Evolutionary conservation across 1,139 yeast species (phyloP), one percentile per base, ranked within the genome.

Genomic region (Lodderomyces elongisporus): DNA sequence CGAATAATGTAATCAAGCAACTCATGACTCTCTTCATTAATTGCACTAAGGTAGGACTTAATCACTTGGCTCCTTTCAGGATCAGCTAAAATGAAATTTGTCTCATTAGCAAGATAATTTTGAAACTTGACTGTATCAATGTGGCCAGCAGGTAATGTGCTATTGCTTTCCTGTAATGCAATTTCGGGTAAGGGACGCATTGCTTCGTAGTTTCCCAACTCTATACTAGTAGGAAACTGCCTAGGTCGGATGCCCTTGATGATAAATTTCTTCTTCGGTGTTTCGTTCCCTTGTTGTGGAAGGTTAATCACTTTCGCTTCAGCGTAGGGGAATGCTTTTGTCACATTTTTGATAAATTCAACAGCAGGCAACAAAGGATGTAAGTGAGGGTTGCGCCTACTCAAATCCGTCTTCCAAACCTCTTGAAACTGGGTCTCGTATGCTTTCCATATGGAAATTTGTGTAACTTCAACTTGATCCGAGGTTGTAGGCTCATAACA

Each of bases 391-490:
- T 25, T 28, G 4, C 25, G 24, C 16, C 25, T 20, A 26, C 8
- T 15, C 8, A 9, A 9, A 30, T 30, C 28, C 29, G 14, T 9
- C 28, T 42, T 36, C 66, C 70, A 60, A 33, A 60, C 59, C 34
- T 63, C 63, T 38, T 69, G 69, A 49, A 91, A 91, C 53, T 84
- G 94, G 17, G 79, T 67, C 54, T 91, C 98, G 58, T 91, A 91
- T 0, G 95, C 80, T 55, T 89, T 87, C 99, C 99, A 91, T 32
- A 91, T 70, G 10, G 95, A 84, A 21, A 91, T 88, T 59, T 91
- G 99, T 0, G 97, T 89, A 7, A 89, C 96, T 54, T 88, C 96
- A 4, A 94, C 88, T 3, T 67, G 62, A 9, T 38, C 46, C 5
- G 72, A 74, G 3, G 28, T 26, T 6, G 43, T 33, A 10, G 94